These are phyloP conservation scores for Candolleomyces aberdarensis DNA, from an alignment of 768 basidiomycete species.

Conservation along the genomic window DNA sequence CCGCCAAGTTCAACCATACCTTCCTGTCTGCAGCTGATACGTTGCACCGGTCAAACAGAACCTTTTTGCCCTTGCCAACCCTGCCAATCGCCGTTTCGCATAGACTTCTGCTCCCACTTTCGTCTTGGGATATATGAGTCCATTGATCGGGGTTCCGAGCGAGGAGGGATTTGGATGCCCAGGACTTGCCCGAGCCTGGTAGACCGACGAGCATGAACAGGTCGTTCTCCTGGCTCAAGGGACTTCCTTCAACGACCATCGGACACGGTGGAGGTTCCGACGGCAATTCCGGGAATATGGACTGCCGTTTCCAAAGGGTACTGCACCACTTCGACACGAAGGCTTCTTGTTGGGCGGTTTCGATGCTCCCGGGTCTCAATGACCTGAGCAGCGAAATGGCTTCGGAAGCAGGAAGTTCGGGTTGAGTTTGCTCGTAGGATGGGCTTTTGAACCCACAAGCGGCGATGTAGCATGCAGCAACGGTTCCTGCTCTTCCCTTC, in stretches of 20 bases:
- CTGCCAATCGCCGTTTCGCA: slow-evolving; percentile 53
- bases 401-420: slow-evolving; percentile 44
- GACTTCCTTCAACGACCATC: slow-evolving; percentile 39
- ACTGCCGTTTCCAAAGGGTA: slow-evolving; percentile 56
- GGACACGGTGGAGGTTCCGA: slow-evolving; percentile 49
- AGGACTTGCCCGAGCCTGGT: slow-evolving; percentile 61
- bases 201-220: slow-evolving; percentile 57
- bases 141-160: slow-evolving; percentile 42
- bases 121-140: slow-evolving; percentile 55
- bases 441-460: slow-evolving; percentile 52
- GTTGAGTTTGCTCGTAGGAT: slow-evolving; percentile 38
- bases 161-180: slow-evolving; percentile 46
- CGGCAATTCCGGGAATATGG: slow-evolving; percentile 45
- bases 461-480: slow-evolving; percentile 57
- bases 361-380: slow-evolving; percentile 55
- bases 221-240: slow-evolving; percentile 31
- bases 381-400: slow-evolving; percentile 46
- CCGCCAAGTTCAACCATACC: slow-evolving; percentile 47
- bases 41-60: slow-evolving; percentile 60
- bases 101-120: slow-evolving; percentile 42
- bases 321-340: slow-evolving; percentile 59
- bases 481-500: slow-evolving; percentile 60
- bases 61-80: slow-evolving; percentile 27
- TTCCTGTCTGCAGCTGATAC: slow-evolving; percentile 44
- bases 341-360: slow-evolving; percentile 52